Conservation (phyloP, 768 basidiomycete genomes). For the Epithele typhae region DNA sequence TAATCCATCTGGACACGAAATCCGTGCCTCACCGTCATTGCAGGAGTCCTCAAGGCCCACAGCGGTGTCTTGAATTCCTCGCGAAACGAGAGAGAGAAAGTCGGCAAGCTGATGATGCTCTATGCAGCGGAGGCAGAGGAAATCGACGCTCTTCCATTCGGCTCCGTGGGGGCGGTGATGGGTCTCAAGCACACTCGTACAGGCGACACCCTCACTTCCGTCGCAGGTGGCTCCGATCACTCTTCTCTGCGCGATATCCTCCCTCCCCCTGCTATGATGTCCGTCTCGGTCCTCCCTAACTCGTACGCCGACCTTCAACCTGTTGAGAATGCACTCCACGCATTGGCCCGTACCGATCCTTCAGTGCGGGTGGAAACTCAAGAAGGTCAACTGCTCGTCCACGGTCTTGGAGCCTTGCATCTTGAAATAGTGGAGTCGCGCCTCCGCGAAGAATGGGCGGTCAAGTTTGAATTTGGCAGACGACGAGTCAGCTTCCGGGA, state of each 20-base stretch:
- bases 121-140: slow-evolving; percentile 76
- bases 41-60: slow-evolving; percentile 68
- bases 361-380: slow-evolving; percentile 75
- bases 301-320: slow-evolving; percentile 75
- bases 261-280: slow-evolving; percentile 82
- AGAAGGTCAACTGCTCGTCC: slow-evolving; percentile 80
- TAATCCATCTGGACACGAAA: not conserved
- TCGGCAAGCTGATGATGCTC: slow-evolving; percentile 69
- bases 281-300: slow-evolving; percentile 75
- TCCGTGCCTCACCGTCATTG: not conserved
- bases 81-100: slow-evolving; percentile 65
- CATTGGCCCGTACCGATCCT: slow-evolving; percentile 84
- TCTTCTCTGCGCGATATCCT: slow-evolving; percentile 57
- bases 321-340: slow-evolving; percentile 69
- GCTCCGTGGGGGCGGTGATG: slow-evolving; percentile 80
- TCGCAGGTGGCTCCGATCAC: slow-evolving; percentile 30
- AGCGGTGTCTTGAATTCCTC: slow-evolving; percentile 59
- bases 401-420: slow-evolving; percentile 82
- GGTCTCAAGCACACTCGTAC: slow-evolving; percentile 83
- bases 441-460: slow-evolving; percentile 75
- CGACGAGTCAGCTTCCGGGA: slow-evolving; percentile 83
- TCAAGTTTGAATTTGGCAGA: slow-evolving; percentile 68
- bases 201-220: slow-evolving; percentile 76
- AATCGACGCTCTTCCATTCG: slow-evolving; percentile 75
- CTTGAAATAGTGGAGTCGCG: slow-evolving; percentile 88